These are phyloP conservation scores for Barbarea vulgaris DNA, from an alignment of 345 rosid species.

Conservation along the genomic window DNA sequence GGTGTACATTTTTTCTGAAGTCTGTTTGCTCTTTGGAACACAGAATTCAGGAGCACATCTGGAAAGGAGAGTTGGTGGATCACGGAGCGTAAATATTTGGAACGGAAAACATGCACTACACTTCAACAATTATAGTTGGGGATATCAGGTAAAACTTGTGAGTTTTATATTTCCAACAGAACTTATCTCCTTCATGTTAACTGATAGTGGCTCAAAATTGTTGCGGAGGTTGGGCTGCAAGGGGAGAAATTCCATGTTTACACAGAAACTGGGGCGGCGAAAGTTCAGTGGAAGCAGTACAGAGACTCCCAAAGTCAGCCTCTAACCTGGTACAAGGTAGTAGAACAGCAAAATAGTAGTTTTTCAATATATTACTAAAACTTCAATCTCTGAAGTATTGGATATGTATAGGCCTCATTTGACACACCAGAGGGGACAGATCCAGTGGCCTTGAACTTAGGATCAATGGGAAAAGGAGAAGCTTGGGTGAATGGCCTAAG, in stretches of 20 bases:
- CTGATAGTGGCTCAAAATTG: constrained; percentile 22
- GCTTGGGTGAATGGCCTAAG: constrained; percentile 83
- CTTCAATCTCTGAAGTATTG: constrained; percentile 1
- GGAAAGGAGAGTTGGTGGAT: constrained; percentile 61
- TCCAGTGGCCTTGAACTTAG: constrained; percentile 62
- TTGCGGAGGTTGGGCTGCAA: constrained; percentile 59
- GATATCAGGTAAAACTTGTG: constrained; percentile 60
- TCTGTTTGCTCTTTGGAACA: constrained; percentile 9
- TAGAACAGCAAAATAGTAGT: constrained; percentile 4
- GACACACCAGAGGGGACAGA: constrained; percentile 64
- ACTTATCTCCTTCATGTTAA: constrained; percentile 23
- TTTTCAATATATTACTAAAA: constrained; percentile 16
- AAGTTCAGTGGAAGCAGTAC: constrained; percentile 55
- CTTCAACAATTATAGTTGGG: constrained; percentile 60
- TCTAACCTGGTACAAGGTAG: constrained; percentile 89
- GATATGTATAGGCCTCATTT: constrained; percentile 49
- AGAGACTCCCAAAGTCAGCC: constrained; percentile 45
- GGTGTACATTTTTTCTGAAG: constrained; percentile 15
- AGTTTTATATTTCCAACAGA: not conserved
- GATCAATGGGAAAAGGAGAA: constrained; percentile 85
- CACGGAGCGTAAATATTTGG: constrained; percentile 49
- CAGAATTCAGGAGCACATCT: constrained; percentile 72
- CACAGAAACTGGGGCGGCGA: constrained; percentile 44
- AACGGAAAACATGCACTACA: constrained; percentile 30
- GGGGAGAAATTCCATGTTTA: constrained; percentile 65